Evolutionary conservation across 257 asterid genomes (phyloP).

Genomic region (Datura wrightii): DNA sequence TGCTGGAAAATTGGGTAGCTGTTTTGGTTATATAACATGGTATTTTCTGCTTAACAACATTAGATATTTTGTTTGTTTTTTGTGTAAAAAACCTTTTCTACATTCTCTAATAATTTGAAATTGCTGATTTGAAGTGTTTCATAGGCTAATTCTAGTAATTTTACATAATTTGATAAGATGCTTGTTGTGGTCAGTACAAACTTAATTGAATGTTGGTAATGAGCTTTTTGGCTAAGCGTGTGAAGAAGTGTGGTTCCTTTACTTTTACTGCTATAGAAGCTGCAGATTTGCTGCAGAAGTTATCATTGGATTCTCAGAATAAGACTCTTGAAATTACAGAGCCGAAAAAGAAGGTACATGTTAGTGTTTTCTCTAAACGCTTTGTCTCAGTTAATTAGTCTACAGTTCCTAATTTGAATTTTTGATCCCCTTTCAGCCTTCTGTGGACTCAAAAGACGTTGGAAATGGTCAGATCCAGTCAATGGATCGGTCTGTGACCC

Average conservation of each 20-base stretch:
- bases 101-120: not conserved
- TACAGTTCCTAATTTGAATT: too few species aligned
- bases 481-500: conserved; percentile 50
- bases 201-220: not conserved
- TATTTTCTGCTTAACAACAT: not conserved
- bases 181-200: not conserved
- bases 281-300: conserved; percentile 64
- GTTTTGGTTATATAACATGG: not conserved
- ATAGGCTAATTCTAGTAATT: not conserved
- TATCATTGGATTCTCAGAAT: conserved; percentile 61
- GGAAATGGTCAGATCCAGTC: conserved; percentile 48
- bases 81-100: not conserved
- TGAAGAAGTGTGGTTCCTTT: conserved; percentile 47
- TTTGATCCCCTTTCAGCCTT: conserved; percentile 38
- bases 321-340: conserved; percentile 54
- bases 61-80: not conserved
- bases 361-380: not conserved
- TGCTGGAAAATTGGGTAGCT: not conserved
- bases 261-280: conserved; percentile 55
- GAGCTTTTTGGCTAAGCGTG: not conserved
- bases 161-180: not conserved
- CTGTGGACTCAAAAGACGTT: conserved; percentile 44
- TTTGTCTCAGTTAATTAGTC: not conserved
- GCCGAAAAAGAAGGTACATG: conserved; percentile 51
- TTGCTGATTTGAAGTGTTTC: not conserved